phyloP scores from a whole-genome alignment of 2,329 filamentous ascomycete genomes.

The Ophiocordyceps robertsii region DNA sequence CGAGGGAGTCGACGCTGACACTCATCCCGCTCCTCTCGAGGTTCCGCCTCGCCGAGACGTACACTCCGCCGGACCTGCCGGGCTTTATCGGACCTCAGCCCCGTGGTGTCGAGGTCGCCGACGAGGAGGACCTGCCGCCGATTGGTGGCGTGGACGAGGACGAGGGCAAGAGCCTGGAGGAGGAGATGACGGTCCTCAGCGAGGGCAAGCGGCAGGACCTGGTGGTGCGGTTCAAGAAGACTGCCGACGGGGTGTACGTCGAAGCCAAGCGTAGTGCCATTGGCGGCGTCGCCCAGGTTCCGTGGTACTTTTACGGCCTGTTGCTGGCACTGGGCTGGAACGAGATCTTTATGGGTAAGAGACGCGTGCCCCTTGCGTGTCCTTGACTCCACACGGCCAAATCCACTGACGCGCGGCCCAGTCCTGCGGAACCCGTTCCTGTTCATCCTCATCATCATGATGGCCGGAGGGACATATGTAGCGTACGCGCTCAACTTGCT shows the following conservation, averaged over 20 bases:
- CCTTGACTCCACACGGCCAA: constrained; percentile 2
- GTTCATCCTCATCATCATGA: constrained; percentile 74
- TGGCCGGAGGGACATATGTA: constrained; percentile 67
- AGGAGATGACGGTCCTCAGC: constrained; percentile 90
- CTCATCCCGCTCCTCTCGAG: constrained; percentile 80
- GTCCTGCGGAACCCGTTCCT: constrained; percentile 89
- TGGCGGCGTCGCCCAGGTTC: constrained; percentile 86
- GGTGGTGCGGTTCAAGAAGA: constrained; percentile 93
- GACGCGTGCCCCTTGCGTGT: not conserved
- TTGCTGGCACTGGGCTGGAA: constrained; percentile 95
- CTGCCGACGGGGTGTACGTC: constrained; percentile 92
- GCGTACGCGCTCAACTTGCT: constrained; percentile 91
- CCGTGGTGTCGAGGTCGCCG: constrained; percentile 57
- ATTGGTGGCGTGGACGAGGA: constrained; percentile 94
- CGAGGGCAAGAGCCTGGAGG: constrained; percentile 84
- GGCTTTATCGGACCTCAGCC: constrained; percentile 74
- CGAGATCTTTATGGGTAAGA: constrained; percentile 82
- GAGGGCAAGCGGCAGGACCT: constrained; percentile 86
- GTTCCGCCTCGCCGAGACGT: constrained; percentile 67
- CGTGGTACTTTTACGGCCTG: constrained; percentile 85
- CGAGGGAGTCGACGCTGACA: constrained; percentile 80
- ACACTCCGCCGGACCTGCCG: constrained; percentile 66
- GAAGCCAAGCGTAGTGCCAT: constrained; percentile 96
- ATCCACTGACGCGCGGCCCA: constrained; percentile 20
- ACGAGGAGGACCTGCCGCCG: constrained; percentile 78